Base-by-base conservation (phyloP, 148 eudicot genomes). In the Chenopodium suecicum region DNA sequence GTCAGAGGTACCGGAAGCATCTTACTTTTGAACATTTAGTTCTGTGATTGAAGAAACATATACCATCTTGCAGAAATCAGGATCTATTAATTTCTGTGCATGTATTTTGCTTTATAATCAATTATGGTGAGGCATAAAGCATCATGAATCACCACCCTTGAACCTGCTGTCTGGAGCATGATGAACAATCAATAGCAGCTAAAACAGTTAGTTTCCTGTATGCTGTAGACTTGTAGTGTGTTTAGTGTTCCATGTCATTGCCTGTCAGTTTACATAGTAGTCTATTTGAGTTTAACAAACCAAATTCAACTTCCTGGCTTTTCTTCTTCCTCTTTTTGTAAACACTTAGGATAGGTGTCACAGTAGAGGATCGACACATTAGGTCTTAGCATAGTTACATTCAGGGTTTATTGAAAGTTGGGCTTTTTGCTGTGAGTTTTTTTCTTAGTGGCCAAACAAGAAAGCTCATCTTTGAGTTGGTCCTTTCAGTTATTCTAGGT, bases 1-100 rank as follows among this genome's bases (percentile, higher is more conserved):
- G 99, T 85, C 99, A 95, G 84, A 93, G 99, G 99, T 95, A 91
- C 86, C 65, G 19, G 67, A 73, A 23, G 70, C 80, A 77, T 80
- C 75, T 81, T 71, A 34, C 60, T 80, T 77, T 64, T 7, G 48
- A 71, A 50, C 75, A 76, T 68, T 70, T 75, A 78, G 76, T 46
- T n/a, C 58, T 79, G 48, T 64, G 56, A 41, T 67, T 73, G 62
- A 73, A 73, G 68, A 66, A 44, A 62, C 48, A 13, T 31, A 71
- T 4, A 2, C 70, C 41, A 27, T 67, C 37, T 67, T 67, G 70
- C 32, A 67, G 29, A 67, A 16, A 7, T 11, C 32, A 29, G 70
- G 37, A 12, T 67, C 32, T 9, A 29, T 67, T 27, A 25, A 17
- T 67, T 4, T 66, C 3, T 66, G 19, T 66, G 34, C 70, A 25